phyloP scores from a whole-genome alignment of 2,329 filamentous ascomycete genomes.

The Fusarium lyarnte region DNA sequence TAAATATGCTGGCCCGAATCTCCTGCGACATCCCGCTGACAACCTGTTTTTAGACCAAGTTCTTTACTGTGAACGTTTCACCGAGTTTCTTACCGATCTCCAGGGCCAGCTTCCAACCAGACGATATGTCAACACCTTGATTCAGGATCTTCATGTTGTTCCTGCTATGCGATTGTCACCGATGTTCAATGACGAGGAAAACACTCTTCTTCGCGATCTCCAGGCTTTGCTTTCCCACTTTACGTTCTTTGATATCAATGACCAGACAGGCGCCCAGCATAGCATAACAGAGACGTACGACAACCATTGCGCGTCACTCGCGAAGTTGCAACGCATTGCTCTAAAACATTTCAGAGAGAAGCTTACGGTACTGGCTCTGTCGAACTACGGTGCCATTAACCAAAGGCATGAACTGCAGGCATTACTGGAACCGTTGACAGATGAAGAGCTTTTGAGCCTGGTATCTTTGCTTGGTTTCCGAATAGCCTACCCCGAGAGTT shows the following conservation, averaged over 20 bases:
- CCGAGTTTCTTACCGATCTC: constrained; percentile 89
- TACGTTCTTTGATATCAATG: constrained; percentile 87
- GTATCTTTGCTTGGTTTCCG: constrained; percentile 79
- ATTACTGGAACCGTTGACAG: constrained; percentile 77
- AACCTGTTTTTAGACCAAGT: constrained; percentile 64
- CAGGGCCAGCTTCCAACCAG: constrained; percentile 94
- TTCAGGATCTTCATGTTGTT: constrained; percentile 86
- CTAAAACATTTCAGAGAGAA: constrained; percentile 89
- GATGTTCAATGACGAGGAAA: constrained; percentile 78
- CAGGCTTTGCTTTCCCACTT: constrained; percentile 85
- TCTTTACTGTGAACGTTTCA: constrained; percentile 89
- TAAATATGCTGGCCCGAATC: background rate
- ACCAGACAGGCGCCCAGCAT: constrained; percentile 84
- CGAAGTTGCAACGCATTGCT: constrained; percentile 80
- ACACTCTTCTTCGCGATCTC: constrained; percentile 82
- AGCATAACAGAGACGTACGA: constrained; percentile 79
- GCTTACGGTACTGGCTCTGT: constrained; percentile 87
- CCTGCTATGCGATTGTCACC: constrained; percentile 81
- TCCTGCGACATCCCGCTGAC: constrained; percentile 24
- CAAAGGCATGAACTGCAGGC: constrained; percentile 80
- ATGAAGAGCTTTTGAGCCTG: constrained; percentile 77
- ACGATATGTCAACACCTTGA: constrained; percentile 88
- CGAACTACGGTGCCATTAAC: constrained; percentile 90
- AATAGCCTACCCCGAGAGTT: constrained; percentile 80
- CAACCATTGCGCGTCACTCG: constrained; percentile 78